Evolutionary conservation across 768 basidiomycete genomes (phyloP), one percentile per base, ranked within the genome.

Genomic region (Lyophyllum atratum): DNA sequence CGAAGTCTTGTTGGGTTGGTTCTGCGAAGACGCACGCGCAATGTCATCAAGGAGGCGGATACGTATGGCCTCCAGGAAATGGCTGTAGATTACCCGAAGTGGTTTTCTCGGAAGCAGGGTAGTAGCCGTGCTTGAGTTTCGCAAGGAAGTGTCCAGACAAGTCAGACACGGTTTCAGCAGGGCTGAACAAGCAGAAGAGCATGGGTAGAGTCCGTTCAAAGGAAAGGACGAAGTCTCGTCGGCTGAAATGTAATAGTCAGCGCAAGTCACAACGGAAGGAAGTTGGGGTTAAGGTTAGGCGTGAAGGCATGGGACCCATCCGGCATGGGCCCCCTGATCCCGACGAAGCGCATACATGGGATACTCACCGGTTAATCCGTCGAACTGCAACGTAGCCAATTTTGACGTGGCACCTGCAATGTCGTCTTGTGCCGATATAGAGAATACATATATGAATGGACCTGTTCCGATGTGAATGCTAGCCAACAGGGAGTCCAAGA

Each of bases 1-100:
- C 12, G 56, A 52, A 26, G 63, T 37, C 42, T 55, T 63, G 46
- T 65, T 66, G 52, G 61, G 71, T 26, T 80, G 57, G 34, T 58
- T 63, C 48, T 64, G 64, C 50, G 61, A 71, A n/a, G 82, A 75
- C 8, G 73, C 69, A 50, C 74, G 71, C 7, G 80, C 75, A 42
- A 91, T 73, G 65, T 85, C 82, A 53, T 85, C 79, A 39, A 85
- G 75, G 19, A 82, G 65, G 24, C 74, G 71, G 28, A 68, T 76
- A 34, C 88, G 85, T n/a, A 89, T 70, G 7, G 89, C 89, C 33
- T 81, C 78, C 59, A 89, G 73, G 63, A 92, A 89, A 60, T 68
- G 85, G 71, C 66, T 76, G 65, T 74, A 73, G 47, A 72, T 62
- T 54, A 61, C 63, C 59, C 70, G 82, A 10, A 85, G 72, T 48